phyloP scores from a whole-genome alignment of 805 yeast genomes.

The Ogataea trehalophila region DNA sequence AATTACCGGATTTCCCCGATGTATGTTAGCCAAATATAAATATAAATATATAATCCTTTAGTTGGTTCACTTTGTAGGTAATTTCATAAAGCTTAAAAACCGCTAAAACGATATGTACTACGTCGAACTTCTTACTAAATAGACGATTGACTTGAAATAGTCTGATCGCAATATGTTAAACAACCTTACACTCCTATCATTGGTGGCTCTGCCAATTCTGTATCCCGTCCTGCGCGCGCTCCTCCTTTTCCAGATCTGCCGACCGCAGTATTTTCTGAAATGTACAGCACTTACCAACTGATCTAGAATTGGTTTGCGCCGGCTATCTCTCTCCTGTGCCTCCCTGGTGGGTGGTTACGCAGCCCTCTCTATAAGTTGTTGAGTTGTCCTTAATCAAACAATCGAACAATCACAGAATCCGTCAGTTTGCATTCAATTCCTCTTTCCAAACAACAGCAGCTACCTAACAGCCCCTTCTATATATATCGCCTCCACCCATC shows the following conservation, averaged over 20 bases:
- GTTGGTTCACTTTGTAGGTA: neutral
- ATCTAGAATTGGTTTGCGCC: no score
- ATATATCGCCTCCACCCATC: conserved; percentile 2
- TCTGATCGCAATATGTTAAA: no score
- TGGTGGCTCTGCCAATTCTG: no score
- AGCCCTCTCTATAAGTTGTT: conserved; percentile 9
- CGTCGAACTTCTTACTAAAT: no score
- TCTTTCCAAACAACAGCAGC: neutral
- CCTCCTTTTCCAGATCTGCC: no score
- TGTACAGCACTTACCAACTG: neutral
- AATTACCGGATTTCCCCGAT: neutral
- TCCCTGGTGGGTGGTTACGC: neutral
- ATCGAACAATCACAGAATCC: conserved; percentile 4
- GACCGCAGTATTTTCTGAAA: no score
- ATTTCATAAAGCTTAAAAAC: no score
- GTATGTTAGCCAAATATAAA: neutral
- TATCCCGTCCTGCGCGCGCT: no score
- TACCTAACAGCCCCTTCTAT: neutral
- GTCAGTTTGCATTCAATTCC: neutral
- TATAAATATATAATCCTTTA: neutral
- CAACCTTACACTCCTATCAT: no score
- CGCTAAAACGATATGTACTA: no score
- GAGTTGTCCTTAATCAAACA: conserved; percentile 18
- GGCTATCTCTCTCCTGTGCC: no score
- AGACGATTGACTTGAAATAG: no score